Percentiles rank a stretch among this genome's conserved stretches.
These are phyloP conservation scores for Viola odorata DNA, from an alignment of 345 rosid genomes.

Conservation along the genomic window DNA sequence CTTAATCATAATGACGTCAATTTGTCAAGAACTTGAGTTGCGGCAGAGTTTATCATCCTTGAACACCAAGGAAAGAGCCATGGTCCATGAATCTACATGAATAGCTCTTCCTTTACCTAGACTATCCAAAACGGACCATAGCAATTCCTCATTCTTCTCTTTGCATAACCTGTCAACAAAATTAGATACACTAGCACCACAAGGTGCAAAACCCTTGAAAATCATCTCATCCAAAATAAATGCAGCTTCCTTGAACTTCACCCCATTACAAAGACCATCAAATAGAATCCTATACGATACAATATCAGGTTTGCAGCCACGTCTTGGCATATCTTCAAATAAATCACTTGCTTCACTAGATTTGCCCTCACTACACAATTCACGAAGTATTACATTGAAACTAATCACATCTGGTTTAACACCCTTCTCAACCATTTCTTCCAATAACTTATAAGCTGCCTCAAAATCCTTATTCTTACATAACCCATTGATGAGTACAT, in stretches of 20 bases:
- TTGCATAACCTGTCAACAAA: slow-evolving; percentile 41
- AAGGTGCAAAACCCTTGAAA: slow-evolving; percentile 67
- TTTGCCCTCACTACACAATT: slow-evolving; percentile 50
- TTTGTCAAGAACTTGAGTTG: slow-evolving; percentile 23
- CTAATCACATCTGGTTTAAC: slow-evolving; percentile 59
- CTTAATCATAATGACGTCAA: too few relatives aligned
- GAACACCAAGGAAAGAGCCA: slow-evolving; percentile 24
- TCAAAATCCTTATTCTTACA: slow-evolving; percentile 49
- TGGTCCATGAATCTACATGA: slow-evolving; percentile 38
- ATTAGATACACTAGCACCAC: slow-evolving; percentile 22
- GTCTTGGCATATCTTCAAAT: slow-evolving; percentile 77
- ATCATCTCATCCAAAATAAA: slow-evolving; percentile 74
- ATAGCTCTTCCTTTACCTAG: slow-evolving; percentile 34
- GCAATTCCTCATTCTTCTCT: slow-evolving; percentile 31
- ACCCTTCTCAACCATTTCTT: slow-evolving; percentile 50
- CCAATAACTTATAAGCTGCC: slow-evolving; percentile 46
- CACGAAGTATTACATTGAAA: slow-evolving; percentile 54
- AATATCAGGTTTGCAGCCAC: slow-evolving; percentile 62
- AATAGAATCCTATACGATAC: slow-evolving; percentile 72
- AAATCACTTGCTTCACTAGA: slow-evolving; percentile 57
- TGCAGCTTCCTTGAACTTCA: slow-evolving; percentile 50
- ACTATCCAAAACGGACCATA: slow-evolving; percentile 34
- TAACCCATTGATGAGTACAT: slow-evolving; percentile 50
- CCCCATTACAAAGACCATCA: slow-evolving; percentile 48
- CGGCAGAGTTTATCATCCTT: slow-evolving; percentile 17